Evolutionary conservation across 805 yeast genomes (phyloP).

Genomic region (Ogataea haglerorum): DNA sequence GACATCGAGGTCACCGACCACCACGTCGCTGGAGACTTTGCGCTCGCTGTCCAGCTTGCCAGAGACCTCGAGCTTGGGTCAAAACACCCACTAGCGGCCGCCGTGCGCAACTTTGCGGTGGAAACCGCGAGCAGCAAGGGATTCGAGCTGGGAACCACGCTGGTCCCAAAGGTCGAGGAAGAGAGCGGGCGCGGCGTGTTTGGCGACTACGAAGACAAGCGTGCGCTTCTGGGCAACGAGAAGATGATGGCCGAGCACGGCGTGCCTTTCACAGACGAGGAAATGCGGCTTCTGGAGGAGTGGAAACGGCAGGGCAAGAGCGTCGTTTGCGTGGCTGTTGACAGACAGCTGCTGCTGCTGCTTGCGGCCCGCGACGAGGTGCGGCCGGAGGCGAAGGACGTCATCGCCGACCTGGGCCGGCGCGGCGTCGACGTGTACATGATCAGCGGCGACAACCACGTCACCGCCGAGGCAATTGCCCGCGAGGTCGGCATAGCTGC

Average conservation of each 20-base stretch:
- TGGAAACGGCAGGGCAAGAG: constrained; percentile 71
- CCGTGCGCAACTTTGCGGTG: constrained; percentile 45
- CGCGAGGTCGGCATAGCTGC: constrained; percentile 53
- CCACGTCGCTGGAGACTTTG: constrained; percentile 26
- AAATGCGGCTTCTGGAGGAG: constrained; percentile 33
- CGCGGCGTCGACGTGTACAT: constrained; percentile 60
- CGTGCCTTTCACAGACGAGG: constrained; percentile 35
- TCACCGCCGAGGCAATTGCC: constrained; percentile 68
- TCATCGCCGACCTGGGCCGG: constrained; percentile 40
- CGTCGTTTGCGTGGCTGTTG: constrained; percentile 51
- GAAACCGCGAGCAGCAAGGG: constrained; percentile 13
- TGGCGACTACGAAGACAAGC: constrained; percentile 36
- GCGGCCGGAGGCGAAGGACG: constrained; percentile 53
- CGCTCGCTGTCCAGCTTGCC: constrained; percentile 43
- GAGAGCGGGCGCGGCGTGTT: constrained; percentile 59
- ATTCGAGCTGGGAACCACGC: constrained; percentile 29
- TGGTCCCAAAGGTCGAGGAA: constrained; percentile 47
- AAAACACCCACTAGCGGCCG: constrained; percentile 64
- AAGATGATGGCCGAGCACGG: constrained; percentile 47
- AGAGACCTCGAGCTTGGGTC: constrained; percentile 62
- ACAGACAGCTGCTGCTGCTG: constrained; percentile 42
- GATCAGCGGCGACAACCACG: constrained; percentile 71
- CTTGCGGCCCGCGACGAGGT: constrained; percentile 61
- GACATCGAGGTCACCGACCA: constrained; percentile 54
- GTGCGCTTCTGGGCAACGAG: constrained; percentile 59